These are phyloP conservation scores for Guillardia theta DNA, from an alignment of 78 protist species.

Conservation along the genomic window DNA sequence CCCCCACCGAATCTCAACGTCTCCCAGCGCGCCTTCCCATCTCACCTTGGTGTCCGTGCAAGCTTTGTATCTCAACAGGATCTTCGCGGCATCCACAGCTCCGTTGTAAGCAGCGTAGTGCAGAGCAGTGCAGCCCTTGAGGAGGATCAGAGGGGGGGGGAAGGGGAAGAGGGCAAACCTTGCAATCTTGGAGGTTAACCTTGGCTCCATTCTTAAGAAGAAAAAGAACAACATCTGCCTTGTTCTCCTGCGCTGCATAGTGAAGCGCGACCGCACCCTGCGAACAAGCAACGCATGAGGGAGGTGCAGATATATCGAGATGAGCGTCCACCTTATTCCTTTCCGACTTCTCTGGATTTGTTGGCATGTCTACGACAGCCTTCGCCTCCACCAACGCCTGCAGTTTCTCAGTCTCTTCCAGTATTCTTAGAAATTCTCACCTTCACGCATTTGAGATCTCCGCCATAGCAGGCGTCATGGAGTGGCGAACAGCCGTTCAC, in stretches of 20 bases:
- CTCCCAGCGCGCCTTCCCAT: too few species aligned
- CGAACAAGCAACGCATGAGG: neutral
- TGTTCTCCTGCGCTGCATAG: neutral
- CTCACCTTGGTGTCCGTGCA: neutral
- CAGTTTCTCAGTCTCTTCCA: too few species aligned
- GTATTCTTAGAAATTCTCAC: neutral
- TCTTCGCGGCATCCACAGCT: neutral
- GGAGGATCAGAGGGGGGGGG: neutral
- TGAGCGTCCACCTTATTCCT: too few species aligned
- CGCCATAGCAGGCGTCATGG: neutral
- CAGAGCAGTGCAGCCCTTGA: neutral
- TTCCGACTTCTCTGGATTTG: too few species aligned
- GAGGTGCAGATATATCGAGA: neutral
- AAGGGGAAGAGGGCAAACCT: neutral
- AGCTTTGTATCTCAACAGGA: neutral
- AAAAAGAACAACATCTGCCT: neutral
- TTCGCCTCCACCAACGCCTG: too few species aligned
- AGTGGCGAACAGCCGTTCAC: neutral
- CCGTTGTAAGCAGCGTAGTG: neutral
- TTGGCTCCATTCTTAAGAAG: neutral
- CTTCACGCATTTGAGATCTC: neutral
- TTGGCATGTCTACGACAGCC: too few species aligned
- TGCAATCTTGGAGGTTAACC: neutral
- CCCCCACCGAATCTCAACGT: too few species aligned
- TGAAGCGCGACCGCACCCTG: neutral